Evolutionary conservation across 2,329 filamentous ascomycete genomes (phyloP), one percentile per base, ranked within the genome.

Genomic region (Fusarium begoniae): DNA sequence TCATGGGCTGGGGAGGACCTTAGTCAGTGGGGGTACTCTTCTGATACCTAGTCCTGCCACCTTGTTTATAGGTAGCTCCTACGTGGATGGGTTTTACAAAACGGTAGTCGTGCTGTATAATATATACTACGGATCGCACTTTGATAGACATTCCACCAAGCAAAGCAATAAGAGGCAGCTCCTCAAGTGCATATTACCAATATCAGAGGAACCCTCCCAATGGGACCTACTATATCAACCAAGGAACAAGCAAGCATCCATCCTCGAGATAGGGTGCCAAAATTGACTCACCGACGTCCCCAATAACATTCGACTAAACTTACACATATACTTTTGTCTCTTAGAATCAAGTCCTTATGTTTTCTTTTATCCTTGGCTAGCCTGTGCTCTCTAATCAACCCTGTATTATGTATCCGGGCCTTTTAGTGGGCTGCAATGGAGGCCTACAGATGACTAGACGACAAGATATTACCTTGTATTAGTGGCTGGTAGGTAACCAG

Each of bases 341-440:
- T 51, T 35, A 24, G 17, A 14, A 35, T 14, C 48, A 13, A 51
- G 28, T 18, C 17, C 28, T 22, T 11, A 24, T 20, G 8, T 32
- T 51, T 51, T 51, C 48, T 53, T 37, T 26, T 32, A 53, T 53
- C 38, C 28, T 35, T 51, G n/a, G 12, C n/a, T 38, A 51, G 55
- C 53, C 48, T 47, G 41, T 67, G 38, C 26, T 65, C 44, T 54
- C 44, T 44, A 22, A 58, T 59, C 54, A 41, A 58, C 32, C 50
- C 56, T 73, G 53, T 50, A 41, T 60, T 41, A 38, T 73, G 50
- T 44, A 57, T 57, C 63, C 55, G 50, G 72, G 66, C 58, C 58
- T 75, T 60, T 72, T 62, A 66, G 72, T 75, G 72, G 72, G 20
- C 59, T 63, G 43, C 40, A 43, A 43, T 47, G 37, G 47, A 53